Conservation (phyloP, 352 stramenopile species). For the Aphanomyces euteiches region DNA sequence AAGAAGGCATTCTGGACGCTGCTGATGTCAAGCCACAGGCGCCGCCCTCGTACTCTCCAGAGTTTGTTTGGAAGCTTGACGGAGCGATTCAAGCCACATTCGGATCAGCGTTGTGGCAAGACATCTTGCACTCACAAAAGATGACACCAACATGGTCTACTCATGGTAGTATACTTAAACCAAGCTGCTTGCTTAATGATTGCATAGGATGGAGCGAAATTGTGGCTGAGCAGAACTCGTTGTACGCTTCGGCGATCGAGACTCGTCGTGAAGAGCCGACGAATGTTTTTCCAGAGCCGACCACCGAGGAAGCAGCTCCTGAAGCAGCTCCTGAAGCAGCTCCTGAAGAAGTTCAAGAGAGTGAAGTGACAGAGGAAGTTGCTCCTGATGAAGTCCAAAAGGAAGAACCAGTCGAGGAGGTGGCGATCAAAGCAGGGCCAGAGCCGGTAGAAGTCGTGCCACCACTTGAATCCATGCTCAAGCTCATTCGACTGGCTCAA, state of each 20-base stretch:
- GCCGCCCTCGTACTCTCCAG: neutral
- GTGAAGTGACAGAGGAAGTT: too few species aligned
- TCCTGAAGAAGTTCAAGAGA: too few species aligned
- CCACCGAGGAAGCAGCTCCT: too few species aligned
- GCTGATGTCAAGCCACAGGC: neutral
- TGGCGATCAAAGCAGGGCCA: neutral
- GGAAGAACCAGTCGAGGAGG: neutral
- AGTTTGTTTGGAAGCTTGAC: slow-evolving; percentile 8
- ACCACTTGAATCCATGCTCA: slow-evolving; percentile 14
- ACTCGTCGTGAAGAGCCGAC: too few species aligned
- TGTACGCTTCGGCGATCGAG: too few species aligned
- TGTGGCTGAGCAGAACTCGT: too few species aligned
- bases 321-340: too few species aligned
- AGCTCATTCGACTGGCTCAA: slow-evolving; percentile 10
- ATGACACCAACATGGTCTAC: neutral
- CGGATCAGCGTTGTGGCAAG: slow-evolving; percentile 16
- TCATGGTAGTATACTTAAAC: too few species aligned
- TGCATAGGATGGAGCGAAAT: too few species aligned
- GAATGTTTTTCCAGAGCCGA: too few species aligned
- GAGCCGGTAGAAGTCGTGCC: too few species aligned
- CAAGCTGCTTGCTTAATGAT: too few species aligned
- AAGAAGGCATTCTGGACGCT: slow-evolving; percentile 5
- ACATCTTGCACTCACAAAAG: slow-evolving; percentile 16
- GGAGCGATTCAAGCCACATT: slow-evolving; percentile 11
- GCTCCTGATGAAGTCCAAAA: neutral